Base-by-base conservation (phyloP, 2,329 filamentous ascomycete species). In the Massarina eburnea region DNA sequence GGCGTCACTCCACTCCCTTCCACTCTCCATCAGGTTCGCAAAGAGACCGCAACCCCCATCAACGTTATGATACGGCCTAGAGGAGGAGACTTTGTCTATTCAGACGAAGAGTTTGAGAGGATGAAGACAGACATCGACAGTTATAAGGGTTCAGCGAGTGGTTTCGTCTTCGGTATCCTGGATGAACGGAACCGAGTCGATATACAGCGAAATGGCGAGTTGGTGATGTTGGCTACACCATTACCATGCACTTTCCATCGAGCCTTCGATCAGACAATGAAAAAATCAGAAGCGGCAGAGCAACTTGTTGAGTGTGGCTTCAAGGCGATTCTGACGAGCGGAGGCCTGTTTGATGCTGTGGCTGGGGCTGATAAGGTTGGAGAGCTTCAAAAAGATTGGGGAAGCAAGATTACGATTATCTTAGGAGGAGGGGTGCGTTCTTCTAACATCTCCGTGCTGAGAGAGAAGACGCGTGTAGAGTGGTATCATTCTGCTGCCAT, bases 31-130 rank as follows among this genome's bases (percentile, higher is more conserved):
- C 39, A 49, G 15, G 53, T 62, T 41, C 67, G 52, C 57, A 57
- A 56, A 41, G 42, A 42, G 45, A 56, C 50, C 6, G 32, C 29
- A 1, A 70, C 74, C 35, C 77, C 78, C 0, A 64, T 81, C 15
- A 73, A 76, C 49, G 67, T 78, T 24, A 81, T 82, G 78, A 76
- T 81, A 45, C 72, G 80, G 1, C 77, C 79, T 0, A 72, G 76
- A 8, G 67, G 68, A 1, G 71, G 73, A 0, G 45, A 72, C 45
- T 81, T 81, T 51, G 48, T 54, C 7, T 80, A 80, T 46, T 60
- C 63, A 0, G 39, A 62, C 0, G 22, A 45, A 0, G 76, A 80
- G 19, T 73, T 76, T 20, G 52, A 63, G 2, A 19, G 45, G 4
- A 81, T 82, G 78, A 69, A 71, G 29, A 33, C 43, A 0, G 66